Base-by-base conservation (phyloP, 106 monocot species). In the Xerophyta viscosa region DNA sequence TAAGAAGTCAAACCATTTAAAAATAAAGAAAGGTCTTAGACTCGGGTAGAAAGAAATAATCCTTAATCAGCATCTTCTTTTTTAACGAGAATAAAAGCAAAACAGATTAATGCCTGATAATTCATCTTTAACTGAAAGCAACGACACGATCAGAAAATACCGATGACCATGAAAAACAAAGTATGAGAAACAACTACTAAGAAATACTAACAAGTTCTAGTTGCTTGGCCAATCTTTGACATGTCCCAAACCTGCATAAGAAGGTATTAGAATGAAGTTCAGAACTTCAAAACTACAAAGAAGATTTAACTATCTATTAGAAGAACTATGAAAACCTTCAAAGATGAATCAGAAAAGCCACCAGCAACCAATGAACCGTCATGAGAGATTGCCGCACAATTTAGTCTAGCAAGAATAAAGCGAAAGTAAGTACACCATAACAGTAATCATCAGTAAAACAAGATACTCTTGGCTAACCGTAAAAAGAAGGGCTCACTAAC, bases 261-360 rank as follows among this genome's bases (percentile, higher is more conserved):
- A 48, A 33, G 25, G 42, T 54, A 68, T 10, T 47, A 54, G n/a
- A 49, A 25, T 21, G 21, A 60, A 24, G 33, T 19, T 23, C 15
- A 37, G 4, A 55, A 41, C 7, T n/a, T 18, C 28, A 29, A 25
- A 45, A 41, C 39, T 3, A 41, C 15, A 41, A 39, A 23, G 1
- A 27, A 13, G 12, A 8, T 28, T 8, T 8, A 53, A 46, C 36
- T 31, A 5, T 39, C 59, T 21, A 31, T 13, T 14, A 27, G n/a
- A n/a, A 42, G 33, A 44, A 51, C 24, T 56, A 9, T 25, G 57
- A 63, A 51, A 58, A 86, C 96, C 89, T 98, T 98, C 48, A 98
- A 37, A 41, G 96, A 98, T 37, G 96, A 89, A 50, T 98, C 96
- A 48, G 96, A 98, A 54, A 98, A 98, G 30, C 96, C 96, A 63